Conservation (phyloP, 2,329 filamentous ascomycete species). For the Colletotrichum sp. region DNA sequence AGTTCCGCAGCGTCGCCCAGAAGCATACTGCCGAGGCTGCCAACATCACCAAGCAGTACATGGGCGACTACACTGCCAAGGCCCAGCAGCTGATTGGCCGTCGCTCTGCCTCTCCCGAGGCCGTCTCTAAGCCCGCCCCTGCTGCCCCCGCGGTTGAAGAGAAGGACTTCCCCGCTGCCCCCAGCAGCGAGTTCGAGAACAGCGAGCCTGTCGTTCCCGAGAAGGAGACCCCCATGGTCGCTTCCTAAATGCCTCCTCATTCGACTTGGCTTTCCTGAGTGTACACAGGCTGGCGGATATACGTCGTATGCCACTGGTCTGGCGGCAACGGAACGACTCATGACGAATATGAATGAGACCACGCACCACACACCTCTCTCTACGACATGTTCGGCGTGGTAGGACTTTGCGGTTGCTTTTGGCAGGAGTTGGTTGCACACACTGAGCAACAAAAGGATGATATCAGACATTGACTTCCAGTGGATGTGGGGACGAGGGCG, state of each 20-base stretch:
- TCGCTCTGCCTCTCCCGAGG: constrained; percentile 46
- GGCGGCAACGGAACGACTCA: constrained; percentile 22
- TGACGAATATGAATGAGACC: constrained; percentile 16
- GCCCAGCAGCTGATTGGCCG: constrained; percentile 67
- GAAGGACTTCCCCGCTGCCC: constrained; percentile 25
- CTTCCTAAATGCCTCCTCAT: constrained; percentile 19
- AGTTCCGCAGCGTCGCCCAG: constrained; percentile 65
- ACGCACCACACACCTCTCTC: constrained; percentile 5
- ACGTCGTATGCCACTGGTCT: constrained; percentile 12
- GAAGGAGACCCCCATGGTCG: constrained; percentile 27
- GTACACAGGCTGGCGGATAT: constrained; percentile 8
- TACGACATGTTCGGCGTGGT: constrained; percentile 11
- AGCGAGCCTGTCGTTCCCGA: constrained; percentile 28
- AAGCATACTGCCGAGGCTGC: constrained; percentile 69
- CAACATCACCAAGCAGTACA: constrained; percentile 69
- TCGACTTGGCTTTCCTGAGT: constrained; percentile 16
- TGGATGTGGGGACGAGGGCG: background rate
- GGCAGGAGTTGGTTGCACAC: constrained; percentile 15
- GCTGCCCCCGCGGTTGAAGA: constrained; percentile 23
- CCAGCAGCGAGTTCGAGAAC: constrained; percentile 16
- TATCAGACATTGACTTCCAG: constrained; percentile 3
- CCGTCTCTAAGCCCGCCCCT: constrained; percentile 37
- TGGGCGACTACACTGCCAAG: constrained; percentile 72
- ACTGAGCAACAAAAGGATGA: constrained; percentile 19
- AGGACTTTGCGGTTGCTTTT: constrained; percentile 10